Base-by-base conservation (phyloP, 225 moss, liverwort and hornwort genomes). In the Takakia lepidozioides region DNA sequence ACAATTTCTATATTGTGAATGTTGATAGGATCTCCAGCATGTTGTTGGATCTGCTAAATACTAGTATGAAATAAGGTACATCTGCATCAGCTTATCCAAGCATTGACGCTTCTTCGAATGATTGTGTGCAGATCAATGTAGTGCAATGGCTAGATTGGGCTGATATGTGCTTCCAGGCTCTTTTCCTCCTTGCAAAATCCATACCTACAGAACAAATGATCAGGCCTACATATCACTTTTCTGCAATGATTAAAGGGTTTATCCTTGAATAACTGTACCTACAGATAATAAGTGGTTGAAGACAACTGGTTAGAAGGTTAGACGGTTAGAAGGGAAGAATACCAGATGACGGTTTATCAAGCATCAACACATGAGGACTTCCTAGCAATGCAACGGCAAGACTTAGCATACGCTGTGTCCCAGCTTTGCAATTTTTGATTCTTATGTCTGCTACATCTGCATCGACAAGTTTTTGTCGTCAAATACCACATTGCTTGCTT, bases 301-400 rank as follows among this genome's bases (percentile, higher is more conserved):
- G 40, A 51, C 24, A 44, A 29, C 49, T 29, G 49, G 40, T 48
- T 51, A 10, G 39, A 41, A 73, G 36, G 43, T 39, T 48, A 14
- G 4, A 5, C 15, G 59, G 8, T 15, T 11, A 25, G 25, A 22
- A 22, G n/a, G 4, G 2, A 52, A 3, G 29, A 56, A 46, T 61
- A 90, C 90, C 90, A 10, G 72, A 68, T 48, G 81, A 68, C 19
- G 90, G 86, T 73, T 91, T 86, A 46, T 91, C 90, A 32, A 91
- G 84, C 48, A 87, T 77, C 56, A 91, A 73, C 51, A 91, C 81
- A 51, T 81, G 73, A 50, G 90, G 81, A 45, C 81, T 78, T 52
- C 86, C 90, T 38, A 91, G 59, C 66, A 81, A 59, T 53, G 86
- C 86, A 59, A 91, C 73, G 26, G 72, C 86, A 43, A 86, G 81